These are phyloP conservation scores for Lipomyces spencermartinsiae DNA, from an alignment of 805 yeast species.

Conservation along the genomic window DNA sequence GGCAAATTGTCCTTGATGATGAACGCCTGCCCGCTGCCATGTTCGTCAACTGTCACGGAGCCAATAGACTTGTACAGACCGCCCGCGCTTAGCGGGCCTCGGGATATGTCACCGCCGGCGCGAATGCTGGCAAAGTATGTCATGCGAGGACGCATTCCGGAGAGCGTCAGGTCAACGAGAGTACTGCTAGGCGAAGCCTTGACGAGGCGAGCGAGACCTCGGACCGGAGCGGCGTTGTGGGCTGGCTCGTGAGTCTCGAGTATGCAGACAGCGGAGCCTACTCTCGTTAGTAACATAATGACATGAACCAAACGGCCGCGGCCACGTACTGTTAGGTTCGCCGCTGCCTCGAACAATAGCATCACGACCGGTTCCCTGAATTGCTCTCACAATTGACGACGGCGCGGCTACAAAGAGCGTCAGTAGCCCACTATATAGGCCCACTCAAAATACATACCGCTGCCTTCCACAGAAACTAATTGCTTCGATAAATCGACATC, in stretches of 20 bases:
- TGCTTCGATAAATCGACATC: constrained; percentile 65
- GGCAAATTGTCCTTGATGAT: constrained; percentile 33
- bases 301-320: neutral
- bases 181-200: constrained; percentile 60
- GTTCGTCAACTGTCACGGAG: constrained; percentile 42
- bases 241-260: constrained; percentile 70
- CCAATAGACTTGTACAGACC: constrained; percentile 53
- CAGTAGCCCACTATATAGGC: neutral
- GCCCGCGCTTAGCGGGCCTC: constrained; percentile 75
- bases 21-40: constrained; percentile 35
- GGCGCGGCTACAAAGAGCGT: constrained; percentile 63
- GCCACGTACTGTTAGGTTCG: constrained; percentile 57
- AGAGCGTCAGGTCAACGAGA: constrained; percentile 77
- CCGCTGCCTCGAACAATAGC: constrained; percentile 95
- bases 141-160: constrained; percentile 67
- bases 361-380: constrained; percentile 80
- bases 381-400: constrained; percentile 67
- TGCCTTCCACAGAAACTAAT: constrained; percentile 70
- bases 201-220: constrained; percentile 87
- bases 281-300: constrained; percentile 44
- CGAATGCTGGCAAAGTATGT: constrained; percentile 73
- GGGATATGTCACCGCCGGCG: constrained; percentile 74
- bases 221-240: constrained; percentile 63
- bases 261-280: constrained; percentile 82
- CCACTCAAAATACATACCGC: constrained; percentile 36